Evolutionary conservation across 192 early-diverging fungal species (phyloP).

Genomic region (Entomortierella chlamydospora): DNA sequence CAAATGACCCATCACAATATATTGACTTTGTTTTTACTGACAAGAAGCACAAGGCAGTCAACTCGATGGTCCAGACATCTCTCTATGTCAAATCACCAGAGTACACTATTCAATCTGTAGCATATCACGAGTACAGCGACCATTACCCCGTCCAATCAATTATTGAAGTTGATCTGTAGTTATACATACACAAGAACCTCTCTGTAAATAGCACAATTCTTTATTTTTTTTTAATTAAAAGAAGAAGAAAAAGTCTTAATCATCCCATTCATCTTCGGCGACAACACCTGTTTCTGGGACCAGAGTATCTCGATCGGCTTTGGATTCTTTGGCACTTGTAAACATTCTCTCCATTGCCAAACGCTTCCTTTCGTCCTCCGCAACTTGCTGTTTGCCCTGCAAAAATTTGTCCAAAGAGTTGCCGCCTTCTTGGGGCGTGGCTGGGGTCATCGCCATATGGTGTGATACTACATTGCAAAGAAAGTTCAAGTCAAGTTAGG

Average conservation of each 20-base stretch:
- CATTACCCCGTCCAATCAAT: conserved; percentile 32
- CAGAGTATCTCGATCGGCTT: conserved; percentile 43
- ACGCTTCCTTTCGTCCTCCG: conserved; percentile 42
- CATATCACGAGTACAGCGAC: conserved; percentile 45
- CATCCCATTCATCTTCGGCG: conserved; percentile 46
- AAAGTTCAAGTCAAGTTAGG: no score
- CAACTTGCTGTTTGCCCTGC: conserved; percentile 42
- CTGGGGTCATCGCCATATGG: conserved; percentile 20
- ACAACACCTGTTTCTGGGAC: conserved; percentile 45
- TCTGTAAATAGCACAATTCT: not conserved
- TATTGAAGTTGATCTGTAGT: conserved; percentile 21
- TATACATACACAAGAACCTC: no score
- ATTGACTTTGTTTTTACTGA: conserved; percentile 45
- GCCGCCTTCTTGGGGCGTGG: conserved; percentile 15
- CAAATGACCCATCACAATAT: conserved; percentile 24
- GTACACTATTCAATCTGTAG: conserved; percentile 14
- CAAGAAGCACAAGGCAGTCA: conserved; percentile 29
- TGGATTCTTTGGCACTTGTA: conserved; percentile 49
- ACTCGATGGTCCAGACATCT: conserved; percentile 10
- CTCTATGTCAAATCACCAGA: conserved; percentile 19
- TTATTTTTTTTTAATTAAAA: not conserved
- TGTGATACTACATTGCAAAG: conserved; percentile 41
- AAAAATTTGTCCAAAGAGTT: conserved; percentile 48
- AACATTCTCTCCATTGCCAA: conserved; percentile 51
- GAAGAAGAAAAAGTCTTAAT: conserved; percentile 1